Percentiles rank a stretch among this genome's conserved stretches.
Conservation (phyloP, 257 asterid genomes). For the Penstemon davidsonii region DNA sequence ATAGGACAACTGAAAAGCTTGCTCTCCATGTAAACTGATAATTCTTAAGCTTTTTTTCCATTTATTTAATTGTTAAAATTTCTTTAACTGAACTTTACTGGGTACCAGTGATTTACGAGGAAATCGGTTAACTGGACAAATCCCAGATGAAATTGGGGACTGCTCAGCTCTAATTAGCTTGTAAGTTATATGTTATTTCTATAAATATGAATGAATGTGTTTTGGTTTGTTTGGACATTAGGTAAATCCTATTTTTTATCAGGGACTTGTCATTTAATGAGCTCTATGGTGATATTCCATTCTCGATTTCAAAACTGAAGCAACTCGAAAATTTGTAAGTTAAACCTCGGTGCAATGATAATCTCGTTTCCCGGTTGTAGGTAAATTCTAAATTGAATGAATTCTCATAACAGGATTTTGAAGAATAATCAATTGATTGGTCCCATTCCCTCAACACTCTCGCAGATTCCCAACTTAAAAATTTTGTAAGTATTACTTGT, state of each 20-base stretch:
- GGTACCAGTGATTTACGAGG: constrained; percentile 65
- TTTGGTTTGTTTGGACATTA: neutral
- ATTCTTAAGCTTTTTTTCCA: neutral
- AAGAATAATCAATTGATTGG: constrained; percentile 86
- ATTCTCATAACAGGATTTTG: constrained; percentile 45
- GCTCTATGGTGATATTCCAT: constrained; percentile 91
- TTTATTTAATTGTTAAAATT: neutral
- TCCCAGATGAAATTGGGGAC: constrained; percentile 98
- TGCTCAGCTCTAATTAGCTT: constrained; percentile 68
- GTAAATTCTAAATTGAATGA: neutral
- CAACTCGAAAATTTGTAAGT: constrained; percentile 77
- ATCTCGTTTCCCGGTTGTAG: too few species aligned
- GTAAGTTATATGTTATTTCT: constrained; percentile 39
- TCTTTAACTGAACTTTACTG: neutral
- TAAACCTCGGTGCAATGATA: too few species aligned
- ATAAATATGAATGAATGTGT: neutral
- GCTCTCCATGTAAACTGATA: constrained; percentile 53
- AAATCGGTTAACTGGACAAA: constrained; percentile 83
- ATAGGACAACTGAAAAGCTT: constrained; percentile 76
- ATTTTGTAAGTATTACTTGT: constrained; percentile 57
- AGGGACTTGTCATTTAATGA: constrained; percentile 94
- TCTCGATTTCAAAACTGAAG: constrained; percentile 88
- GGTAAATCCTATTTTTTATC: neutral
- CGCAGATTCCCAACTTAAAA: constrained; percentile 95
- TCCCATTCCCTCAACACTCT: constrained; percentile 92